Evolutionary conservation across 257 asterid species (phyloP).

Genomic region (Vinca minor): DNA sequence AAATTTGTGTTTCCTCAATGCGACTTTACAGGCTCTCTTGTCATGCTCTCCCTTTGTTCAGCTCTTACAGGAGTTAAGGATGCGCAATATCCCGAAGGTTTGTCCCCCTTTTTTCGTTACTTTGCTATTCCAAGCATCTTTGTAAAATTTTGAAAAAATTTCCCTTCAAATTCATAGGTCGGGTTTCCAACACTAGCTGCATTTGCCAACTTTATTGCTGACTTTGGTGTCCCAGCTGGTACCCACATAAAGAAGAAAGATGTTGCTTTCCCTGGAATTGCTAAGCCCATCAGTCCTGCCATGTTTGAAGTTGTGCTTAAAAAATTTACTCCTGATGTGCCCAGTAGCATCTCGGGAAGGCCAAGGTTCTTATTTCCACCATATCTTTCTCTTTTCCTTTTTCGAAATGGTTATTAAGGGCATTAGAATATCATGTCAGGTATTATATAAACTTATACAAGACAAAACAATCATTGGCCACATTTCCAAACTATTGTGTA

Average conservation of each 20-base stretch:
- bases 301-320: constrained; percentile 69
- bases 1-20: constrained; percentile 88
- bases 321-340: constrained; percentile 79
- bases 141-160: no score
- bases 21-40: constrained; percentile 84
- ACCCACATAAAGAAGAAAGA: constrained; percentile 44
- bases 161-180: constrained; percentile 26
- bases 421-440: not conserved
- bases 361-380: constrained; percentile 51
- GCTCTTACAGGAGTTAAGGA: constrained; percentile 53
- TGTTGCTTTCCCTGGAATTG: constrained; percentile 40
- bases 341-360: constrained; percentile 48
- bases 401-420: constrained; percentile 2
- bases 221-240: constrained; percentile 52
- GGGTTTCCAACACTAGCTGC: constrained; percentile 68
- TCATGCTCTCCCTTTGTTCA: constrained; percentile 83
- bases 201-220: constrained; percentile 61
- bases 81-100: constrained; percentile 55
- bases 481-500: not conserved
- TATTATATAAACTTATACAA: not conserved
- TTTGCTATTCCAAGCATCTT: not conserved
- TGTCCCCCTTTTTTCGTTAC: not conserved
- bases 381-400: constrained; percentile 2
- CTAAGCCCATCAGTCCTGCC: constrained; percentile 56
- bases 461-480: not conserved